phyloP scores from a whole-genome alignment of 805 yeast species.

The Spathaspora arborariae region DNA sequence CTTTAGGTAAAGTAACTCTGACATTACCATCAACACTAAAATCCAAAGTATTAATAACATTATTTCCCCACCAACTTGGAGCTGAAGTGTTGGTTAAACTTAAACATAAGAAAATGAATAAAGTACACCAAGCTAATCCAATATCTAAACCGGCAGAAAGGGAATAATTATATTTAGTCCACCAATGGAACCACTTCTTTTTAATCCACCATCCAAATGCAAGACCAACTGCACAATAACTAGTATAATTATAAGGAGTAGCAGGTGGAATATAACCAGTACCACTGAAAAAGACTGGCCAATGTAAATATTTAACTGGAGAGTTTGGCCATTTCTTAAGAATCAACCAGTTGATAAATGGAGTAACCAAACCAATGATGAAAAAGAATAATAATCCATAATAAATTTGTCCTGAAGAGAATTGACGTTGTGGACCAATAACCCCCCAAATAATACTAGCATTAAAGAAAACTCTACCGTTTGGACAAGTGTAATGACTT shows the following conservation, averaged over 20 bases:
- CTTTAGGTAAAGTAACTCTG: slow-evolving; percentile 31
- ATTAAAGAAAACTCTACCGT: slow-evolving; percentile 39
- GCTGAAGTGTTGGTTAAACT: slow-evolving; percentile 12
- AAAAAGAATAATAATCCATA: slow-evolving; percentile 36
- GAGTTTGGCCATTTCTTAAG: slow-evolving; percentile 41
- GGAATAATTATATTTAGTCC: slow-evolving; percentile 42
- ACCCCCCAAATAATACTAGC: slow-evolving; percentile 44
- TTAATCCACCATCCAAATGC: slow-evolving; percentile 36
- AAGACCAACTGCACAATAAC: slow-evolving; percentile 41
- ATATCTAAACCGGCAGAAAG: slow-evolving; percentile 44
- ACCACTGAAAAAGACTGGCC: slow-evolving; percentile 44
- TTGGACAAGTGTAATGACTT: slow-evolving; percentile 37
- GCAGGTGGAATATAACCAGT: slow-evolving; percentile 71
- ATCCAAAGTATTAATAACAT: slow-evolving; percentile 30
- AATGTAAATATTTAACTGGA: slow-evolving; percentile 25
- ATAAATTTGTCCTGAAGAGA: slow-evolving; percentile 19
- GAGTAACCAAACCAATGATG: slow-evolving; percentile 33
- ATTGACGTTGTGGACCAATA: slow-evolving; percentile 26
- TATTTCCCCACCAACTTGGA: slow-evolving; percentile 67
- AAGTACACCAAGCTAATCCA: slow-evolving; percentile 39
- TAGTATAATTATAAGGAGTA: slow-evolving; percentile 62
- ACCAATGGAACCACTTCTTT: slow-evolving; percentile 41
- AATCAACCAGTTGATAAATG: slow-evolving; percentile 34
- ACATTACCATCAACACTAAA: slow-evolving; percentile 10
- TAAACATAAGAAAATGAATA: slow-evolving; percentile 33